A percentile compares a stretch with the other conserved stretches of the same genome.
Conservation (phyloP, 306 rosid species). For the Rubus idaeus region DNA sequence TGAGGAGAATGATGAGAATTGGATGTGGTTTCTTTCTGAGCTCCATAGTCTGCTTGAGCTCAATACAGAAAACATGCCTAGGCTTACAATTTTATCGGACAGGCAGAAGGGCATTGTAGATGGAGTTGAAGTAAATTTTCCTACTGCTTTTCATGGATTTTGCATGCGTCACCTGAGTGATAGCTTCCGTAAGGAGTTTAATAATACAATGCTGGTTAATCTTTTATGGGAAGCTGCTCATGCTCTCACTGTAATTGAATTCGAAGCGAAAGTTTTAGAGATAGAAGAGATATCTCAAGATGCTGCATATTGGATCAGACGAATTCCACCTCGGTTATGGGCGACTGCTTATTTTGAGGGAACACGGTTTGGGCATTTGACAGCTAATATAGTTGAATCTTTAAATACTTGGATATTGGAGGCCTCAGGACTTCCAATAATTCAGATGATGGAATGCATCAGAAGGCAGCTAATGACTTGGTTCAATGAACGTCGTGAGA, state of each 20-base stretch:
- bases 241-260: constrained; percentile 71
- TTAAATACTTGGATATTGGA: constrained; percentile 74
- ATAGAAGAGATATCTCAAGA: constrained; percentile 79
- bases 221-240: constrained; percentile 86
- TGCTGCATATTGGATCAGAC: constrained; percentile 79
- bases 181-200: constrained; percentile 85
- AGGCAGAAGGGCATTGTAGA: constrained; percentile 80
- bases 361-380: constrained; percentile 73
- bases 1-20: constrained; percentile 79
- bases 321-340: constrained; percentile 78
- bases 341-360: constrained; percentile 90
- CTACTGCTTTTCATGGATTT: constrained; percentile 88
- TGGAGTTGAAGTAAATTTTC: constrained; percentile 77
- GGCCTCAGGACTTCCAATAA: constrained; percentile 82
- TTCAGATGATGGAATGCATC: constrained; percentile 90
- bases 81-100: constrained; percentile 85
- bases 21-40: constrained; percentile 94
- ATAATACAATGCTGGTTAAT: constrained; percentile 64
- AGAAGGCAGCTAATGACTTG: constrained; percentile 90
- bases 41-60: constrained; percentile 78
- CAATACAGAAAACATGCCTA: constrained; percentile 86
- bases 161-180: constrained; percentile 86
- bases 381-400: constrained; percentile 70
- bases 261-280: constrained; percentile 68
- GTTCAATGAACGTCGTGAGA: constrained; percentile 84